Evolutionary conservation across 306 rosid species (phyloP), one percentile per base, ranked within the genome.

Genomic region (Phaseolus lunatus): DNA sequence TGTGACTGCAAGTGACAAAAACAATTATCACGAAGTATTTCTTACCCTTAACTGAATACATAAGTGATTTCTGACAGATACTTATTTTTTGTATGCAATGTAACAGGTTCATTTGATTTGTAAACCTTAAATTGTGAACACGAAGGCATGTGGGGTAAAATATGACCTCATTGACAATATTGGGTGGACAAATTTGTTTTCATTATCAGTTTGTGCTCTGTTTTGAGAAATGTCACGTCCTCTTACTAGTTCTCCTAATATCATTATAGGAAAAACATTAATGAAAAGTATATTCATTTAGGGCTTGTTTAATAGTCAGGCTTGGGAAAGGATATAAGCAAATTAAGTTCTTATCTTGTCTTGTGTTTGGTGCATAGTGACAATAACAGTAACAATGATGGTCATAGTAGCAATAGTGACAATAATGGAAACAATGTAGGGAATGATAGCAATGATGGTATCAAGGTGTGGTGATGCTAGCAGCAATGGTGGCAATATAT

Each of bases 71-170:
- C 29, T 74, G 8, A 20, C 19, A 14, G 11, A 23, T 19, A 3
- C 33, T 54, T 11, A 27, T 73, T 65, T 57, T 80, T 57, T 67
- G 57, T 48, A 23, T 23, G 72, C 33, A 35, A 35, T 24, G 43
- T 74, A 54, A 45, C 70, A 35, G 65, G 49, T 61, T 75, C 50
- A 75, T 65, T 49, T 68, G 41, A 61, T 59, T 48, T 68, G 27
- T 12, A 14, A 47, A 41, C 52, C 69, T 37, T 27, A 61, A 75
- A 41, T 41, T 24, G 18, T 69, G 81, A 50, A 50, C 67, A 33
- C 11, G 27, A 31, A 67, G 27, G 24, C 54, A 65, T 48, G 43
- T 16, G 15, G 33, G 63, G n/a, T 24, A 4, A 4, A 23, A 9
- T 23, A n/a, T 3, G 57, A 11, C n/a, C 63, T 56, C 63, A 50